Percentiles rank a stretch among this genome's conserved stretches.
phyloP scores from a whole-genome alignment of 1,284 basidiomycete genomes.

The Marasmius oreades region DNA sequence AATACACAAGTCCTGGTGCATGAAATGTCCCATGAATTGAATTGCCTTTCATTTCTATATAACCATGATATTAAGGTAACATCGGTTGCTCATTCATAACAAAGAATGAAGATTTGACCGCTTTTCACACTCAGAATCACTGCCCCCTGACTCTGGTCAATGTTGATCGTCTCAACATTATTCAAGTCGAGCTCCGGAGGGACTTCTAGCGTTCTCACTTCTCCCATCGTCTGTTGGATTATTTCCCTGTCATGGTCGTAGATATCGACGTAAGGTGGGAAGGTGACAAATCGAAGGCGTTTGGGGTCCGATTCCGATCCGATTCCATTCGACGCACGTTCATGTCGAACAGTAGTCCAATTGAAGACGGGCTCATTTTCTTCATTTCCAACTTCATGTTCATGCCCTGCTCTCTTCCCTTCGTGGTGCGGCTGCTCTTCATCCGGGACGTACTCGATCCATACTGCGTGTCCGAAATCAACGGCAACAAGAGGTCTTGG shows the following conservation, averaged over 20 bases:
- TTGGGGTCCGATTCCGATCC: conserved; percentile 23
- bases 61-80: too few species aligned
- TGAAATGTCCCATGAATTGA: too few species aligned
- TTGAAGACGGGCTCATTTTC: neutral
- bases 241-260: neutral
- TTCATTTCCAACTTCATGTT: conserved; percentile 17
- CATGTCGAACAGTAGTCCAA: conserved; percentile 1
- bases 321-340: conserved; percentile 9
- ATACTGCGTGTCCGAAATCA: conserved; percentile 76
- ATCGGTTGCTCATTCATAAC: conserved; percentile 46
- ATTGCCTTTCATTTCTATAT: too few species aligned
- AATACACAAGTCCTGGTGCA: too few species aligned
- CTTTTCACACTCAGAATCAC: conserved; percentile 63
- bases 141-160: conserved; percentile 73
- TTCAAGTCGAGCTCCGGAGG: conserved; percentile 63
- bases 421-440: conserved; percentile 22
- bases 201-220: conserved; percentile 56
- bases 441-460: conserved; percentile 58
- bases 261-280: conserved; percentile 1
- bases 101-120: conserved; percentile 70
- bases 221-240: conserved; percentile 25
- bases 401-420: conserved; percentile 17
- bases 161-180: conserved; percentile 68
- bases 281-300: conserved; percentile 6
- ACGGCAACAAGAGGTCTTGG: conserved; percentile 68